A percentile compares a stretch with the other conserved stretches of the same genome.
Evolutionary conservation across 1,284 basidiomycete species (phyloP).

Genomic region (Marasmius sp.): DNA sequence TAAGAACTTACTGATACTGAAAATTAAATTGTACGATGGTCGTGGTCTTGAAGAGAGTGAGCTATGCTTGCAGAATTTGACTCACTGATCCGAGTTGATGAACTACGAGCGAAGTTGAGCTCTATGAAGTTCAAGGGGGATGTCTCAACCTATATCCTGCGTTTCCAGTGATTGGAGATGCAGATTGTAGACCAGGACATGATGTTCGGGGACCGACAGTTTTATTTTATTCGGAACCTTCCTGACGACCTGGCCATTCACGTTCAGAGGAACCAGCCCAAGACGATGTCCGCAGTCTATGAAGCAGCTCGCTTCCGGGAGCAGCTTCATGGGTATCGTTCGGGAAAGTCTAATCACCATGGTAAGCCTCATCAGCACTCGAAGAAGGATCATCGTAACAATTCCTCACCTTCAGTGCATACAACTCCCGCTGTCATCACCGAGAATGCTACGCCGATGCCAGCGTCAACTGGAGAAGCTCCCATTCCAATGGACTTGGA

Average conservation of each 20-base stretch:
- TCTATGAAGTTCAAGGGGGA: background rate
- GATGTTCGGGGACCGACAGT: constrained; percentile 5
- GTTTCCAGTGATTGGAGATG: constrained; percentile 4
- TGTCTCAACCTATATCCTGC: background rate
- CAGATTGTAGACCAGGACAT: constrained; percentile 1
- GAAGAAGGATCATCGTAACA: background rate
- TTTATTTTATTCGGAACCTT: constrained; percentile 1
- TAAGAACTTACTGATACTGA: too few relatives aligned
- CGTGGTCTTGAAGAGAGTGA: too few relatives aligned
- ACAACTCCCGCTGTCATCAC: background rate
- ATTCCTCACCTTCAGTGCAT: background rate
- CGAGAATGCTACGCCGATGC: background rate
- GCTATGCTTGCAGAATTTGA: background rate
- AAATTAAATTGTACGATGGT: too few relatives aligned
- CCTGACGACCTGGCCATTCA: constrained; percentile 1
- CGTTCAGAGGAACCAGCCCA: background rate
- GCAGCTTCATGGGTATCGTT: background rate
- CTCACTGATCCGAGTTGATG: background rate
- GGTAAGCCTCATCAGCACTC: background rate
- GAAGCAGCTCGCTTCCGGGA: constrained; percentile 3
- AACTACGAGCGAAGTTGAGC: background rate
- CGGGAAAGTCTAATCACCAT: background rate
- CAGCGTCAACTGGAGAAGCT: background rate
- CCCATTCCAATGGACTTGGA: constrained; percentile 5
- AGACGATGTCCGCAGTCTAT: background rate